Conservation (phyloP, 495 filamentous ascomycete species). For the Cercophora sp. region DNA sequence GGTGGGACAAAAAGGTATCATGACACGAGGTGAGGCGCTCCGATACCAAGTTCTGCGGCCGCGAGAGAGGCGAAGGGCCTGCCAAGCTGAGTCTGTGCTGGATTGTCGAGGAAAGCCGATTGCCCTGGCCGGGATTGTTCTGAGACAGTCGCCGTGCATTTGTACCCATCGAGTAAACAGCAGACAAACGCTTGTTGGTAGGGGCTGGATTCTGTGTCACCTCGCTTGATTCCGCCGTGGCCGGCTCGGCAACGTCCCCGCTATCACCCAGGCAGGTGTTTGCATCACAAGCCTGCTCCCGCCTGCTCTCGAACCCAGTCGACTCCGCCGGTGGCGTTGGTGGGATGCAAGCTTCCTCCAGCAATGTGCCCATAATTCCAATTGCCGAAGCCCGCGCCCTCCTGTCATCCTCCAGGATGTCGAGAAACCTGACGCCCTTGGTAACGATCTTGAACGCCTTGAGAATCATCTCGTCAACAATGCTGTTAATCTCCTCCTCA, state of each 20-base stretch:
- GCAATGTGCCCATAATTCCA: constrained; percentile 56
- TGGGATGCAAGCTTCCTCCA: constrained; percentile 59
- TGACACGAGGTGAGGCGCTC: constrained; percentile 69
- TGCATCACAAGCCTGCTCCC: constrained; percentile 33
- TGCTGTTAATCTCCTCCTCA: constrained; percentile 63
- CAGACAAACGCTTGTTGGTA: constrained; percentile 43
- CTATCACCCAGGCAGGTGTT: constrained; percentile 31
- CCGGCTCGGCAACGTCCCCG: constrained; percentile 25
- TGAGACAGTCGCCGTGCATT: constrained; percentile 40
- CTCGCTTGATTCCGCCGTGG: constrained; percentile 27
- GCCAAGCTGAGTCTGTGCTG: constrained; percentile 52
- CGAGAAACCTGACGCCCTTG: constrained; percentile 86
- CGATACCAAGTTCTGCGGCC: constrained; percentile 49
- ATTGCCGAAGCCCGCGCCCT: constrained; percentile 46
- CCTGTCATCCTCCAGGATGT: constrained; percentile 74
- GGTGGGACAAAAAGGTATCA: constrained; percentile 80
- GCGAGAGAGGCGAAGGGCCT: constrained; percentile 40
- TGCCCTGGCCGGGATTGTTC: constrained; percentile 18
- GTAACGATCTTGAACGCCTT: constrained; percentile 94
- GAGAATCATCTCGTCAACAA: constrained; percentile 86
- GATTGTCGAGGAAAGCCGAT: constrained; percentile 47
- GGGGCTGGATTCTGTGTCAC: constrained; percentile 29
- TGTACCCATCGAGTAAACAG: constrained; percentile 32
- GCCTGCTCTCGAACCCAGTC: constrained; percentile 33
- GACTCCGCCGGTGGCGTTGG: constrained; percentile 70